Conservation (phyloP, 148 eudicot genomes). For the Diospyros kaki region DNA sequence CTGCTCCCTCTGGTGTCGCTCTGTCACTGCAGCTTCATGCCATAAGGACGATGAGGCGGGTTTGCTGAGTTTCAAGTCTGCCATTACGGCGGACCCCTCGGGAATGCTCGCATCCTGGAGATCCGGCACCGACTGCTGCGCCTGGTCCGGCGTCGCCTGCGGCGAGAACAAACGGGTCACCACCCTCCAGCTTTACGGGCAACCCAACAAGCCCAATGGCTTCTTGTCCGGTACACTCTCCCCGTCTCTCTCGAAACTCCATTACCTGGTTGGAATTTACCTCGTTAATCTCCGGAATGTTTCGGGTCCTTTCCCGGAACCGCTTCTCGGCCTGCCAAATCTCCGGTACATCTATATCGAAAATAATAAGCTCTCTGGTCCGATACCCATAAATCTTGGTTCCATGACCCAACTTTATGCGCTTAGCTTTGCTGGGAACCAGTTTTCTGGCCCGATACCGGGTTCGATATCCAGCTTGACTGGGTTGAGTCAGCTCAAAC, state of each 20-base stretch:
- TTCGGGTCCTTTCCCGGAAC: constrained; percentile 35
- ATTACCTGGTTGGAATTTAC: constrained; percentile 19
- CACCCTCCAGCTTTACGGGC: constrained; percentile 15
- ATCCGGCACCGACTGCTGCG: constrained; percentile 44
- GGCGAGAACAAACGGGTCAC: constrained; percentile 29
- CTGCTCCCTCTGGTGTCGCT: constrained; percentile 8
- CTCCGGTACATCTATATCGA: constrained; percentile 29
- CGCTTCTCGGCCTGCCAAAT: constrained; percentile 20
- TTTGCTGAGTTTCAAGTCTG: constrained; percentile 38
- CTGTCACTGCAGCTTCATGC: constrained; percentile 28
- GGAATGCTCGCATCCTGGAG: constrained; percentile 33
- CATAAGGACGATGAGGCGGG: constrained; percentile 37
- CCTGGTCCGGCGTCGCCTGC: constrained; percentile 37
- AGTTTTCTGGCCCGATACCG: constrained; percentile 40
- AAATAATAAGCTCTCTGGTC: constrained; percentile 43
- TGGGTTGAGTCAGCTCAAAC: constrained; percentile 28
- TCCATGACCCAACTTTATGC: constrained; percentile 22
- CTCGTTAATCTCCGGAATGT: constrained; percentile 22
- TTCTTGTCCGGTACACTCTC: constrained; percentile 44
- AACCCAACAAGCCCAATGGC: constrained; percentile 19
- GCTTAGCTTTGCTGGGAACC: constrained; percentile 29
- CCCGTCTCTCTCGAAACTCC: constrained; percentile 33
- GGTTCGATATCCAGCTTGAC: constrained; percentile 37
- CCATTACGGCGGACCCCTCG: constrained; percentile 34
- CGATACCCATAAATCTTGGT: constrained; percentile 31